Evolutionary conservation across 495 filamentous ascomycete species (phyloP), one percentile per base, ranked within the genome.

Genomic region (Penicillium steckii): DNA sequence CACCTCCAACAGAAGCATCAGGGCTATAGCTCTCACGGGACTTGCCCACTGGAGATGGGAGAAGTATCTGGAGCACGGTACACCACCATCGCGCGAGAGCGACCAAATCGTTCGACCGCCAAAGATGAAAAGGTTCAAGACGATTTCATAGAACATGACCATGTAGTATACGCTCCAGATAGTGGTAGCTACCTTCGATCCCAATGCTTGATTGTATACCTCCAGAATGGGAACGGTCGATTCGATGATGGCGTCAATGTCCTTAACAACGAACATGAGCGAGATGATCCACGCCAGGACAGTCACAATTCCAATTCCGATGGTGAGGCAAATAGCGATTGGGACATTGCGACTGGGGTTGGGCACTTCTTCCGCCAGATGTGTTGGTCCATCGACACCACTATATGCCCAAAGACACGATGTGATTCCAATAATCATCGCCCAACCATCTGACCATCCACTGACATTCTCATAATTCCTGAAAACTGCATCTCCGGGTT

Each of bases 291-390:
- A 44, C 54, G 64, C 50, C 57, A 66, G 15, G 53, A 52, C 65
- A 5, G 59, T 63, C 4, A 58, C 8, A 8, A 60, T 49, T 1
- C 62, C 62, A 9, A 60, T 55, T 4, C 50, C 19, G 35, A 68
- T 56, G 8, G 57, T 55, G 8, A 56, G 22, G 8, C 52, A 41
- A 52, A 68, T 62, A 2, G 55, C 56, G 10, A 37, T 46, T n/a
- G 64, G 64, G 3, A 65, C 52, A 44, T 55, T 53, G 5, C 44
- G 40, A 8, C 56, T 51, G 2, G 64, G 64, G 5, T 54, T 55
- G 1, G 62, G 62, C 15, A 68, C 47, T 47, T 68, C 54, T 22
- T 66, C 65, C 7, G 59, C 55, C 23, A 66, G 55, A 54, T 69
- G 66, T 15, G 50, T 45, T 5, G 56, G 59, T 9, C 57, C 45